A percentile compares a stretch with the other conserved stretches of the same genome.
Conservation (phyloP, 2,329 filamentous ascomycete genomes). For the Aspergillus fructus region DNA sequence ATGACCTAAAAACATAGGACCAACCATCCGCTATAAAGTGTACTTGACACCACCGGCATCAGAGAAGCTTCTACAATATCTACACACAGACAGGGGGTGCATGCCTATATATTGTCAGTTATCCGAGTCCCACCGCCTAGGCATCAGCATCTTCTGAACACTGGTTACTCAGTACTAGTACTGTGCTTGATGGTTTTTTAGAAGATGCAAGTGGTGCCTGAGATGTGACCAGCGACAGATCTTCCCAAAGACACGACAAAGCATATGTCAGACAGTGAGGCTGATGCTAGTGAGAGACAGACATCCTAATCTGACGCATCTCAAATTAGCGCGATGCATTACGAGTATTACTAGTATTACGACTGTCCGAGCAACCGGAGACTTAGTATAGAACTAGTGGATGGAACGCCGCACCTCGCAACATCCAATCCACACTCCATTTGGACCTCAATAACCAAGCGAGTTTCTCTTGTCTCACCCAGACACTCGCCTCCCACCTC, state of each 20-base stretch:
- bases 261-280: background rate
- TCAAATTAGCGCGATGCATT: background rate
- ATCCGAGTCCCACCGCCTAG: no score
- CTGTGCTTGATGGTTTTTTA: background rate
- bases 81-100: no score
- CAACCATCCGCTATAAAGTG: no score
- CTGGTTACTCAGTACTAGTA: background rate
- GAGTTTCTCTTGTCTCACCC: background rate
- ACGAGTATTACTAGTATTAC: background rate
- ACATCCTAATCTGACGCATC: background rate
- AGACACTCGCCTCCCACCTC: background rate
- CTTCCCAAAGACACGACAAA: background rate
- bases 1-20: no score
- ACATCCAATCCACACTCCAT: background rate
- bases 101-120: no score
- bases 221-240: background rate
- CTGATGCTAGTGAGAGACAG: background rate
- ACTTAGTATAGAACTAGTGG: slow-evolving; percentile 5
- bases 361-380: slow-evolving; percentile 1
- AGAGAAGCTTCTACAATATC: no score
- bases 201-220: background rate
- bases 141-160: no score
- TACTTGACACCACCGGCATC: no score
- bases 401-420: slow-evolving; percentile 1
- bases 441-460: background rate